Evolutionary conservation across 2,329 filamentous ascomycete species (phyloP).

Genomic region (Helminthosporium solani): DNA sequence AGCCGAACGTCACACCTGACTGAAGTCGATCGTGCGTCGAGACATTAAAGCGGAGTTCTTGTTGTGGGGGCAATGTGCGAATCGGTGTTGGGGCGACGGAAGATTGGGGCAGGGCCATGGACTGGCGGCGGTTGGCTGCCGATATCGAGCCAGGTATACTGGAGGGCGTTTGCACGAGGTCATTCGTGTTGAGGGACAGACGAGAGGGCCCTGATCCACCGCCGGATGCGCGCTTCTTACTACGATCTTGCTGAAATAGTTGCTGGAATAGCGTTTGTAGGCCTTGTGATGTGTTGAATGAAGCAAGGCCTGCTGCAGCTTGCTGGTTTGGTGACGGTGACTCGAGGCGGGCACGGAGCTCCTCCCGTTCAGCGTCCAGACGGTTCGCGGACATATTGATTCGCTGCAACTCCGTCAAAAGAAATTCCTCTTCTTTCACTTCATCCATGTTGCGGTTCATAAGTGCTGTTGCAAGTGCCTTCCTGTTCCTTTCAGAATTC

Average conservation of each 20-base stretch:
- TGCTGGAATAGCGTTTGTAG: constrained; percentile 79
- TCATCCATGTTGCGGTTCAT: constrained; percentile 81
- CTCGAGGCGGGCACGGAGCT: constrained; percentile 84
- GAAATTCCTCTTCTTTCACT: constrained; percentile 84
- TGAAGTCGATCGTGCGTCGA: constrained; percentile 81
- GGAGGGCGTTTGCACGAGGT: constrained; percentile 40
- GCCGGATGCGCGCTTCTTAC: constrained; percentile 71
- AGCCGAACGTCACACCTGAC: constrained; percentile 85
- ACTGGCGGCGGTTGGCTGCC: constrained; percentile 38
- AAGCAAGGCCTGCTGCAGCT: constrained; percentile 41
- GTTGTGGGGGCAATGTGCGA: constrained; percentile 64
- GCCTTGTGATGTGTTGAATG: constrained; percentile 78
- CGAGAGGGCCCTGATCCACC: constrained; percentile 32
- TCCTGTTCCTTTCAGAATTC: constrained; percentile 73
- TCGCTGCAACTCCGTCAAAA: constrained; percentile 86
- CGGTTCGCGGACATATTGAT: constrained; percentile 84
- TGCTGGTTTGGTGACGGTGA: constrained; percentile 64
- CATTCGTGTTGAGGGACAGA: constrained; percentile 41
- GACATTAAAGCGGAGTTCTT: constrained; percentile 80
- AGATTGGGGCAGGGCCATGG: constrained; percentile 37
- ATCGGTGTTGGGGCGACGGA: constrained; percentile 41
- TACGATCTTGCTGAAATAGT: constrained; percentile 79
- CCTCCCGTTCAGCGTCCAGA: constrained; percentile 83
- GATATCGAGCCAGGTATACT: constrained; percentile 28
- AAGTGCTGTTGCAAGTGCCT: constrained; percentile 78